phyloP scores from a whole-genome alignment of 2,329 filamentous ascomycete genomes.

The Epichloe uncinata region DNA sequence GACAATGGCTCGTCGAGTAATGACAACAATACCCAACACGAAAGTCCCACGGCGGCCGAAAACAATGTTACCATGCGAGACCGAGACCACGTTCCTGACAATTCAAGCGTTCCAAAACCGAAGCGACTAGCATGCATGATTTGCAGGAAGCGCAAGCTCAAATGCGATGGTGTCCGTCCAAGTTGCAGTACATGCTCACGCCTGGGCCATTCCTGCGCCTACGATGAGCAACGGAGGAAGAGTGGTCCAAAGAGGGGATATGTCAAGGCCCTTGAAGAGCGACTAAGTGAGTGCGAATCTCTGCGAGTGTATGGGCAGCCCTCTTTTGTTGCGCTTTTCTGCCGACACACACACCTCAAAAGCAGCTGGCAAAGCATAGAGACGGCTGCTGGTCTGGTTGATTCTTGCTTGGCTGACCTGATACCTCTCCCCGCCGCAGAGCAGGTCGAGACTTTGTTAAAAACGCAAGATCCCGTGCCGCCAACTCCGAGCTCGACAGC shows the following conservation, averaged over 20 bases:
- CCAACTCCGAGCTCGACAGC: slow-evolving; percentile 13
- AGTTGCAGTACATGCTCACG: slow-evolving; percentile 81
- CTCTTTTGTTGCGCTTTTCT: no score
- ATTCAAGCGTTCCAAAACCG: slow-evolving; percentile 54
- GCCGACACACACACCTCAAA: no score
- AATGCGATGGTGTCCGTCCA: slow-evolving; percentile 74
- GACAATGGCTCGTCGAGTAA: slow-evolving; percentile 22
- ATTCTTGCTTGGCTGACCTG: background rate
- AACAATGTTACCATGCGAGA: slow-evolving; percentile 18
- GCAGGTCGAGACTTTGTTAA: slow-evolving; percentile 84
- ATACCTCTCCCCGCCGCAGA: slow-evolving; percentile 34
- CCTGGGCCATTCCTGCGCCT: slow-evolving; percentile 76
- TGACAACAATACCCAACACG: slow-evolving; percentile 16
- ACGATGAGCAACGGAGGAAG: slow-evolving; percentile 87
- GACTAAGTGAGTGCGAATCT: slow-evolving; percentile 55
- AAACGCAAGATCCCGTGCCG: slow-evolving; percentile 46
- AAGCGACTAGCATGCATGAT: slow-evolving; percentile 93
- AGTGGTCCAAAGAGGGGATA: slow-evolving; percentile 91
- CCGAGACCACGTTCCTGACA: slow-evolving; percentile 28
- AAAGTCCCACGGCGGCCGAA: slow-evolving; percentile 22
- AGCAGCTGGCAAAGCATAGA: no score
- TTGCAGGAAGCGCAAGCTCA: slow-evolving; percentile 82
- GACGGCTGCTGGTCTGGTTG: background rate
- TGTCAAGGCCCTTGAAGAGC: slow-evolving; percentile 84
- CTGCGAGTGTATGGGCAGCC: background rate